Conservation (phyloP, 306 rosid genomes). For the Hippophae gyantsensis region DNA sequence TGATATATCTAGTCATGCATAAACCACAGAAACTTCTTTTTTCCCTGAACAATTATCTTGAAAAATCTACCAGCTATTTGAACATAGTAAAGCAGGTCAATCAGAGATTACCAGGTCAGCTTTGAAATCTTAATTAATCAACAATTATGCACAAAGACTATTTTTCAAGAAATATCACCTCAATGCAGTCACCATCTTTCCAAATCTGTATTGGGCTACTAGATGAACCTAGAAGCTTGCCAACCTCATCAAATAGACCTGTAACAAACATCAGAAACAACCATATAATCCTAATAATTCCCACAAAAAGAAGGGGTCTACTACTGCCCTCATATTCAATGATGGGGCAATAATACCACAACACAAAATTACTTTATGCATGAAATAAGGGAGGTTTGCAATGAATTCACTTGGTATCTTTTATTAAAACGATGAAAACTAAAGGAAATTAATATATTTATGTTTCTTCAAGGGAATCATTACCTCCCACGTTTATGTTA, state of each 20-base stretch:
- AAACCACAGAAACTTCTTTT: neutral
- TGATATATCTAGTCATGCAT: too few species aligned
- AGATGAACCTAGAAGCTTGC: slow-evolving; percentile 86
- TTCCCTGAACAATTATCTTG: slow-evolving; percentile 6
- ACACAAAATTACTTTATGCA: too few species aligned
- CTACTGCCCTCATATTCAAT: too few species aligned
- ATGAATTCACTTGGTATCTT: too few species aligned
- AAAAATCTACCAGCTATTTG: slow-evolving; percentile 4
- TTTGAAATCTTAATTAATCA: neutral
- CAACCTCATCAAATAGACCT: slow-evolving; percentile 76
- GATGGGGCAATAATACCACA: too few species aligned
- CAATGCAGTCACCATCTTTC: slow-evolving; percentile 66
- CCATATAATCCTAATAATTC: neutral
- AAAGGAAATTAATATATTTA: too few species aligned
- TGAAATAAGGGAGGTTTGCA: too few species aligned
- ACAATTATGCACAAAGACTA: slow-evolving; percentile 3
- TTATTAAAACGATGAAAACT: too few species aligned
- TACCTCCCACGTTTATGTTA: too few species aligned
- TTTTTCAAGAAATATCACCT: slow-evolving; percentile 38
- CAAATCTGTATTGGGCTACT: slow-evolving; percentile 94
- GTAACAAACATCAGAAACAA: slow-evolving; percentile 10
- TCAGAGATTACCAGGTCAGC: neutral
- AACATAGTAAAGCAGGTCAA: slow-evolving; percentile 2
- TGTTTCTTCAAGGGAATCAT: too few species aligned
- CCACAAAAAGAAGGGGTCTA: neutral